A percentile compares a stretch with the other conserved stretches of the same genome.
These are phyloP conservation scores for Russula earlei DNA, from an alignment of 768 basidiomycete species.

Conservation along the genomic window DNA sequence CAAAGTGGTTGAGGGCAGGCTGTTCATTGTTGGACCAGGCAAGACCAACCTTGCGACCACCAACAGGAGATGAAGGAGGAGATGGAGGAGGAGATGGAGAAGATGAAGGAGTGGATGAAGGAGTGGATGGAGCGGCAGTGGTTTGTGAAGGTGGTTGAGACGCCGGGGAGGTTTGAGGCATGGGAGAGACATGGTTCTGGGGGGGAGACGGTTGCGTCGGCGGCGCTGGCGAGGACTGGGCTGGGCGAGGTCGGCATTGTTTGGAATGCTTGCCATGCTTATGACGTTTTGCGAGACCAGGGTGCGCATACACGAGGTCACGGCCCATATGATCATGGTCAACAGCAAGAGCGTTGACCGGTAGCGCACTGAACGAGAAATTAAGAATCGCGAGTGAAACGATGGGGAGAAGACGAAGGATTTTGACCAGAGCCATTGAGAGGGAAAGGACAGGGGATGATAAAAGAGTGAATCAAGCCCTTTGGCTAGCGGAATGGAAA, in stretches of 20 bases:
- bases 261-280: slow-evolving; percentile 35
- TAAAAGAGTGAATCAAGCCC: slow-evolving; percentile 5
- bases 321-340: slow-evolving; percentile 34
- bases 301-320: slow-evolving; percentile 36
- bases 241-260: slow-evolving; percentile 47
- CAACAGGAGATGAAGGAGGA: background rate
- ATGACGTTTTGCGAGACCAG: slow-evolving; percentile 38
- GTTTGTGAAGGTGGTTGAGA: background rate
- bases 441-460: background rate
- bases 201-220: background rate
- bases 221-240: background rate
- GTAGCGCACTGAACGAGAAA: slow-evolving; percentile 36
- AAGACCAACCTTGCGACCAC: slow-evolving; percentile 43
- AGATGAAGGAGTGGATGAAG: slow-evolving; percentile 19
- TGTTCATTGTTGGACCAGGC: slow-evolving; percentile 55
- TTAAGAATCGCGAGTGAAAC: slow-evolving; percentile 49
- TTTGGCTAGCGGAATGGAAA: background rate
- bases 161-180: background rate
- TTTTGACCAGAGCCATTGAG: slow-evolving; percentile 40
- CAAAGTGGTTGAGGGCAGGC: slow-evolving; percentile 40
- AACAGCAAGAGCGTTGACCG: slow-evolving; percentile 45
- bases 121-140: background rate
- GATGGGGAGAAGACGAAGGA: slow-evolving; percentile 51
- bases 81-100: slow-evolving; percentile 1
- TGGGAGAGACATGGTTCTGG: background rate